Percentiles rank a stretch among this genome's conserved stretches.
Evolutionary conservation across 768 basidiomycete species (phyloP).

Genomic region (Lactifluus subvellereus): DNA sequence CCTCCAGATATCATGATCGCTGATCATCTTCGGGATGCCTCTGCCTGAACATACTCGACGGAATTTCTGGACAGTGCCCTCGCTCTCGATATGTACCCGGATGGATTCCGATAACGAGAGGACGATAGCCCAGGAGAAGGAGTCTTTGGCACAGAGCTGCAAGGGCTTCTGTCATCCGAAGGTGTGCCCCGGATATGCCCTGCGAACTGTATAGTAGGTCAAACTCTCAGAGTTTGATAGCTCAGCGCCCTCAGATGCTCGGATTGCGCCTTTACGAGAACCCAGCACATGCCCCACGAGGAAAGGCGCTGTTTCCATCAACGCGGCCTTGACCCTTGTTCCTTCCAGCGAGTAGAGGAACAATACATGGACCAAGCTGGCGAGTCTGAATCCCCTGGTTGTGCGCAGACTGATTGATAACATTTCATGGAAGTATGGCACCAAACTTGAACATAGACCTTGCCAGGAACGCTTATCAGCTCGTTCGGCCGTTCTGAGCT

Average conservation of each 20-base stretch:
- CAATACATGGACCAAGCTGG: neutral
- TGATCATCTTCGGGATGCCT: neutral
- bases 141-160: neutral
- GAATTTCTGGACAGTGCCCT: neutral
- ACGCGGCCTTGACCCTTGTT: neutral
- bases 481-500: neutral
- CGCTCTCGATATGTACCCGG: neutral
- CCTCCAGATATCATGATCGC: neutral
- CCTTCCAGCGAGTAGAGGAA: too few relatives aligned
- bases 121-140: neutral
- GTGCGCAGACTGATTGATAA: neutral
- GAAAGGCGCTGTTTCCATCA: neutral
- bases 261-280: neutral
- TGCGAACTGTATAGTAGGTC: neutral
- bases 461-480: neutral
- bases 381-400: neutral
- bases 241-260: neutral
- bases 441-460: neutral
- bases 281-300: neutral
- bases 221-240: neutral
- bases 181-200: neutral
- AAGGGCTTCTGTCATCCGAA: neutral
- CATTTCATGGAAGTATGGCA: neutral
- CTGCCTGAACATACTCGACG: neutral
- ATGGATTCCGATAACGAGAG: neutral